phyloP scores from a whole-genome alignment of 2,329 filamentous ascomycete species.

The Nothomitra cinnamomea region DNA sequence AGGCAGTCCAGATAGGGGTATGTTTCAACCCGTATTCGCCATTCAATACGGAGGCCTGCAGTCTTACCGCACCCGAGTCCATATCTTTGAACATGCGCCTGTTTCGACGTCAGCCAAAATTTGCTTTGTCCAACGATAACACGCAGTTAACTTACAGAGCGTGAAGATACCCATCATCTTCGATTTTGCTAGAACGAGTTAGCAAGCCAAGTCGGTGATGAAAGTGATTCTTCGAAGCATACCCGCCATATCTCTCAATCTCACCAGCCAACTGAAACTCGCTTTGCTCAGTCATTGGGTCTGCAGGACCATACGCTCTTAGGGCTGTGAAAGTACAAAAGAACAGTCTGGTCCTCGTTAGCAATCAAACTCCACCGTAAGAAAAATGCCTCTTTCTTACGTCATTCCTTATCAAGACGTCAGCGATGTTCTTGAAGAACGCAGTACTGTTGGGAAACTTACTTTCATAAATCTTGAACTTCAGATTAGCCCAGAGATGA shows the following conservation, averaged over 20 bases:
- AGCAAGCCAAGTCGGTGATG: neutral
- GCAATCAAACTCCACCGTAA: neutral
- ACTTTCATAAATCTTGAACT: slow-evolving; percentile 4
- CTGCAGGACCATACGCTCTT: slow-evolving; percentile 1
- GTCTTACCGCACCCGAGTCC: slow-evolving; percentile 30
- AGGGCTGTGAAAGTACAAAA: slow-evolving; percentile 3
- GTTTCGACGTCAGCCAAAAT: slow-evolving; percentile 28
- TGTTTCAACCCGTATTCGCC: slow-evolving; percentile 33
- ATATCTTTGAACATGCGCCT: slow-evolving; percentile 31
- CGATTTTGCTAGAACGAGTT: slow-evolving; percentile 3
- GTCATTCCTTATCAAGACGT: neutral
- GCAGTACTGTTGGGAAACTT: neutral
- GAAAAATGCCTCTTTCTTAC: neutral
- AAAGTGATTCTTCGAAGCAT: neutral
- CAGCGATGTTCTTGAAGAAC: neutral
- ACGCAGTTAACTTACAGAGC: slow-evolving; percentile 25
- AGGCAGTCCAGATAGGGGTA: slow-evolving; percentile 44
- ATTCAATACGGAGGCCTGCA: slow-evolving; percentile 39
- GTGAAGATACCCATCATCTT: slow-evolving; percentile 6
- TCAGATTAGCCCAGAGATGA: slow-evolving; percentile 3
- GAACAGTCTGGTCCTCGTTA: slow-evolving; percentile 1
- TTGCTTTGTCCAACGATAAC: slow-evolving; percentile 38
- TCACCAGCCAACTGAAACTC: neutral
- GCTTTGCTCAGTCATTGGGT: slow-evolving; percentile 1
- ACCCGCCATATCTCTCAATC: slow-evolving; percentile 3